Base-by-base conservation (phyloP, 805 yeast species). In the Cyberlindnera misumaiensis region DNA sequence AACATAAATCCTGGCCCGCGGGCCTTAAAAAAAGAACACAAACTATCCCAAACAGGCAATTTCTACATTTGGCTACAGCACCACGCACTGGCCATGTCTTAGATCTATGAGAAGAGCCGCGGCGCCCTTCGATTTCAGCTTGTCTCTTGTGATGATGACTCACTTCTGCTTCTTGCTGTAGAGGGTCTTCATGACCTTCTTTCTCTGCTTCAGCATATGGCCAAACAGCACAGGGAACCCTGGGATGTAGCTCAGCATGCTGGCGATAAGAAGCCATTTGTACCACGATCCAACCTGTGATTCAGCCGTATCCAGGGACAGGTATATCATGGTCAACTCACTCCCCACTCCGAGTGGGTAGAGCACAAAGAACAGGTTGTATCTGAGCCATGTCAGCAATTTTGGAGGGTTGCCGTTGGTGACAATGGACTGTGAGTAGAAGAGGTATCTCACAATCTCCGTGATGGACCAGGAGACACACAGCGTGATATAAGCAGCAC, bases 261-360 rank as follows among this genome's bases (percentile, higher is more conserved):
- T 66, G 2, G 60, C 67, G 38, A 77, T 66, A 47, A 88, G 67
- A 39, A 75, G 59, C 55, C 71, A 68, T 30, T 77, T 72, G 61
- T 75, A 78, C 62, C 68, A 60, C 0, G 47, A 44, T 5, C 83
- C 80, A 36, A 69, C 67, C 25, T 52, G 70, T 34, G 48, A 46
- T 36, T 64, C 70, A n/a, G 96, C 95, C 34, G 73, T 75, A n/a
- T 70, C 72, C 36, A 90, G 67, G 0, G 96, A 79, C 40, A 77
- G 61, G 62, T 75, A 81, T 42, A 86, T 70, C 63, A 87, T 75
- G 27, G 68, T 53, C 43, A 83, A 68, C 59, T 93, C 98, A 44
- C 90, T 77, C 2, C 83, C 74, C n/a, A 89, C 96, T 3, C 98
- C 98, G 15, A 83, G 60, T 14, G 98, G 98, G 55, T 93, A 93